These are phyloP conservation scores for Pugionium cornutum DNA, from an alignment of 345 rosid species.

Conservation along the genomic window DNA sequence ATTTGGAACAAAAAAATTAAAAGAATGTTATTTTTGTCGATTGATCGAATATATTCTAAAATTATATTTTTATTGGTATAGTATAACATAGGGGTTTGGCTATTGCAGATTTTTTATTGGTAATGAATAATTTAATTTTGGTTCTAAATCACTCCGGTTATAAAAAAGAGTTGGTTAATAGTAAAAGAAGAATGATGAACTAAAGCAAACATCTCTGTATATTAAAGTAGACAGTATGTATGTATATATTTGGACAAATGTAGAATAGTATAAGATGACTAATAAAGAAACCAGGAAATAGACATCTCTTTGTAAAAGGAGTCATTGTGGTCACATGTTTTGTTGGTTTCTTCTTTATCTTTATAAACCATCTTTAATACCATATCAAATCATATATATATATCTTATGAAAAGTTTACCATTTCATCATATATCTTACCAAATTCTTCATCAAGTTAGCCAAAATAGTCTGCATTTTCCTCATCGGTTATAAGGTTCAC, in stretches of 20 bases:
- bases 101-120: background rate
- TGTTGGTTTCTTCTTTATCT: background rate
- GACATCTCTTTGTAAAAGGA: constrained; percentile 7
- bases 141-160: background rate
- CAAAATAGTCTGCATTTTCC: no score
- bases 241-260: constrained; percentile 28
- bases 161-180: no score
- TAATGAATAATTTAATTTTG: background rate
- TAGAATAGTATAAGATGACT: constrained; percentile 9
- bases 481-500: no score
- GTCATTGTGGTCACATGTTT: constrained; percentile 12
- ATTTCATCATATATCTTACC: no score
- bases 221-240: background rate
- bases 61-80: no score
- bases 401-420: no score
- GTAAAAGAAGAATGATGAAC: background rate
- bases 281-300: background rate
- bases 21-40: no score
- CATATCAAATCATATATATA: no score
- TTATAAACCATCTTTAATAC: background rate
- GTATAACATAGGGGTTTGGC: background rate
- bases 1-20: no score
- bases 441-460: no score
- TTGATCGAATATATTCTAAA: no score
- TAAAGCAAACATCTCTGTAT: background rate